Percentiles rank a stretch among this genome's conserved stretches.
These are phyloP conservation scores for Myriosclerotinia duriaeana DNA, from an alignment of 2,329 filamentous ascomycete species.

Conservation along the genomic window DNA sequence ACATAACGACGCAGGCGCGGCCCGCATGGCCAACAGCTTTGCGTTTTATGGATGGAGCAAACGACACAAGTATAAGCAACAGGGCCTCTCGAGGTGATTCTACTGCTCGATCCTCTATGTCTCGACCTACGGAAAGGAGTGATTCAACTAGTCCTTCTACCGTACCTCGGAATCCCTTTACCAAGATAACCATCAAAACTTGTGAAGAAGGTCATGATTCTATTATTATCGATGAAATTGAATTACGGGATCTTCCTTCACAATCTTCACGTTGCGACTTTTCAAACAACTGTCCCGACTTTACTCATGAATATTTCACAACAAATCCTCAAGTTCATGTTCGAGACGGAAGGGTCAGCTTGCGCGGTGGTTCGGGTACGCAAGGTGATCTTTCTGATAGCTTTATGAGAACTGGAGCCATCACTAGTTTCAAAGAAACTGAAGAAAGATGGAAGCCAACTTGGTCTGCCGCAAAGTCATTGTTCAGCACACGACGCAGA, in stretches of 20 bases:
- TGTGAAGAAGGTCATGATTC: constrained; percentile 17
- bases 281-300: not conserved
- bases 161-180: not conserved
- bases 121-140: not conserved
- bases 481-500: constrained; percentile 7
- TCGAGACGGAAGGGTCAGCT: not conserved
- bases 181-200: constrained; percentile 15
- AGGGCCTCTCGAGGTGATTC: not conserved
- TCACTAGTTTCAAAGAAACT: constrained; percentile 17
- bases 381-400: not conserved
- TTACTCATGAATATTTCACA: not conserved
- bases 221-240: constrained; percentile 15
- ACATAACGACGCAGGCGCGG: not conserved
- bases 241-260: not conserved
- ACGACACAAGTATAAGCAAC: not conserved
- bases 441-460: constrained; percentile 17
- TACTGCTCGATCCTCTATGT: not conserved
- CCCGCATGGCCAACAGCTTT: constrained; percentile 1
- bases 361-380: constrained; percentile 6
- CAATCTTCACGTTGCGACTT: not conserved
- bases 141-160: not conserved
- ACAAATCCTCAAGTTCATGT: not conserved
- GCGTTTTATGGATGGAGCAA: constrained; percentile 9
- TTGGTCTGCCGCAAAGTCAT: constrained; percentile 14
- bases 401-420: constrained; percentile 8